These are phyloP conservation scores for Xylaria scruposa DNA, from an alignment of 495 filamentous ascomycete species.

Conservation along the genomic window DNA sequence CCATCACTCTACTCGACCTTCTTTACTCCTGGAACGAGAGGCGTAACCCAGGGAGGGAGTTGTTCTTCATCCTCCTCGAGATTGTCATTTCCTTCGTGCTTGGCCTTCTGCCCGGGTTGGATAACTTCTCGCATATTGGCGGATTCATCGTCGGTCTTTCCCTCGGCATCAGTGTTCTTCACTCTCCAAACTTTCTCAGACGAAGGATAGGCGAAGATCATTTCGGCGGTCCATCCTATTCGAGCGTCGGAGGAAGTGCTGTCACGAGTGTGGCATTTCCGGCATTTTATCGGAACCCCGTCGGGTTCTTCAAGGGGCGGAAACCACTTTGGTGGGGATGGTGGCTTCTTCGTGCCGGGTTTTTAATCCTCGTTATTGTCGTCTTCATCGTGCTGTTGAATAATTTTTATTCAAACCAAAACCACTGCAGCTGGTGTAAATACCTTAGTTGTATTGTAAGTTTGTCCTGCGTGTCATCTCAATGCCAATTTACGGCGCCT, in stretches of 20 bases:
- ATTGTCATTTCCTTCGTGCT: slow-evolving; percentile 89
- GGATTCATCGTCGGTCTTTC: slow-evolving; percentile 93
- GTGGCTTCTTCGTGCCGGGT: slow-evolving; percentile 87
- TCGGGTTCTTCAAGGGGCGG: slow-evolving; percentile 88
- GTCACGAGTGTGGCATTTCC: slow-evolving; percentile 52
- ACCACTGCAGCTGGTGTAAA: slow-evolving; percentile 88
- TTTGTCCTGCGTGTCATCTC: slow-evolving; percentile 33
- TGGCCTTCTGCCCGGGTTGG: slow-evolving; percentile 88
- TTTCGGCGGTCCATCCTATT: slow-evolving; percentile 47
- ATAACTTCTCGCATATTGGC: slow-evolving; percentile 97
- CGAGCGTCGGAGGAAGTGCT: slow-evolving; percentile 46
- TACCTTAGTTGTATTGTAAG: slow-evolving; percentile 90
- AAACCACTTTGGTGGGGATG: slow-evolving; percentile 96
- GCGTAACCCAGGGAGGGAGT: slow-evolving; percentile 73
- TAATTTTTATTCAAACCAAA: slow-evolving; percentile 84
- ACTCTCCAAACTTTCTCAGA: slow-evolving; percentile 81
- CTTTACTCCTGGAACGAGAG: slow-evolving; percentile 89
- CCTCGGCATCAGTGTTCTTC: slow-evolving; percentile 83
- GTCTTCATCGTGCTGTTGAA: slow-evolving; percentile 84
- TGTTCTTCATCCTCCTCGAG: slow-evolving; percentile 83
- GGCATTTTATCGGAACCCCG: slow-evolving; percentile 69
- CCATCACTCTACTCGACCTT: slow-evolving; percentile 84
- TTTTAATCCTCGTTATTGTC: slow-evolving; percentile 77
- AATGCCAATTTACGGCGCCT: background rate
- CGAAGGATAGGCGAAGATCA: slow-evolving; percentile 74